Evolutionary conservation across 2,329 filamentous ascomycete genomes (phyloP), one percentile per base, ranked within the genome.

Genomic region (Clonostachys rhizophaga): DNA sequence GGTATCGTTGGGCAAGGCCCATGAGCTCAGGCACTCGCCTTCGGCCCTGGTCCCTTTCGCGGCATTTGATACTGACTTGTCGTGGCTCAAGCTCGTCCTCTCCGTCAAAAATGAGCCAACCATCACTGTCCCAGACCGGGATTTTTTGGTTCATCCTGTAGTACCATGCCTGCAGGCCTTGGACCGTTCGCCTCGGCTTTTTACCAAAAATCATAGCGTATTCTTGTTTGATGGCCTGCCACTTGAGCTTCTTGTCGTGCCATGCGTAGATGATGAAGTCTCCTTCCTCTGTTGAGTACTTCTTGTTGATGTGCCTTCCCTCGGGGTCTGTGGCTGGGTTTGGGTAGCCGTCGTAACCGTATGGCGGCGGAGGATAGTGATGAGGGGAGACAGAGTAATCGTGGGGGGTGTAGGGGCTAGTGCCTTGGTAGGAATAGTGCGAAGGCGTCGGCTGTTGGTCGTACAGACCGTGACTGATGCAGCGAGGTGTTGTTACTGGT

Each of bases 261-360:
- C 65, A 69, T n/a, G 63, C 63, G 50, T 70, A 71, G 50, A 70
- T 68, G 56, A 70, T 69, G 47, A 68, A 71, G 53, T 70, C 67
- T 14, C 67, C 66, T 50, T 71, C 66, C 49, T 71, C 68, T 1
- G 62, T 64, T 1, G 67, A 69, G 55, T 71, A 71, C 54, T 71
- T 70, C 44, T 70, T 65, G 54, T 71, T 71, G 51, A 69, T 69
- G 50, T 69, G 66, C 20, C 65, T 56, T 43, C 62, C 64, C 50
- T 69, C 64, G 12, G 56, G 57, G 34, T 68, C 65, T 1, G 61
- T 30, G 24, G 24, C 24, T 30, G 24, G 9, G 24, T 30, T 30
- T 30, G 24, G 24, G 24, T 14, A 42, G 40, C 40, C 17, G 16
- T 17, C 16, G 12, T 42, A 17, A 13, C 12, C 11, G 16, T 42